Conservation (phyloP, 2,329 filamentous ascomycete species). For the Pseudocercospora macadamiae region DNA sequence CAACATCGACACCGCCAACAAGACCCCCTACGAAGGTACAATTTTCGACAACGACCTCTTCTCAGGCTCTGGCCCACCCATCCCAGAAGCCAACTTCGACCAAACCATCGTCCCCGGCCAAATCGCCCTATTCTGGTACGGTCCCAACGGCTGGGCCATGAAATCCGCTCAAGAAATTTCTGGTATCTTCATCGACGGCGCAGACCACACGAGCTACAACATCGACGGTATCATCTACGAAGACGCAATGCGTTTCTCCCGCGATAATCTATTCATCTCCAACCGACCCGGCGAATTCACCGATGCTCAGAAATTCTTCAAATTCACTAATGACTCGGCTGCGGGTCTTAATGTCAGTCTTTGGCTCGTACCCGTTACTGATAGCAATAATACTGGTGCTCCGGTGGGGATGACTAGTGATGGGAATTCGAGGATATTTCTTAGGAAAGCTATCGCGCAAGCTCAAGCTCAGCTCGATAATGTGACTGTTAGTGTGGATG, state of each 20-base stretch:
- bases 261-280: background rate
- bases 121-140: conserved; percentile 1
- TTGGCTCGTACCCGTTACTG: background rate
- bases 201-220: background rate
- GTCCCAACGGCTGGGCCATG: background rate
- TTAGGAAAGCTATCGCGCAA: background rate
- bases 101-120: background rate
- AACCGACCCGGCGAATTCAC: background rate
- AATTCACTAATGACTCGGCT: background rate
- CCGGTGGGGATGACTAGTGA: background rate
- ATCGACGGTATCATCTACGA: background rate
- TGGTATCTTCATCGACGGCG: background rate
- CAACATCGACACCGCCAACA: background rate
- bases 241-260: background rate
- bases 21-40: background rate
- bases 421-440: background rate
- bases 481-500: background rate
- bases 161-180: background rate
- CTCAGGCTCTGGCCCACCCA: background rate
- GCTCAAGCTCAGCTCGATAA: background rate
- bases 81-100: background rate
- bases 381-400: background rate
- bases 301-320: background rate
- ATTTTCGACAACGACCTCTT: background rate
- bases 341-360: background rate